These are phyloP conservation scores for Lippia alba DNA, from an alignment of 305 asterid species.

Conservation along the genomic window DNA sequence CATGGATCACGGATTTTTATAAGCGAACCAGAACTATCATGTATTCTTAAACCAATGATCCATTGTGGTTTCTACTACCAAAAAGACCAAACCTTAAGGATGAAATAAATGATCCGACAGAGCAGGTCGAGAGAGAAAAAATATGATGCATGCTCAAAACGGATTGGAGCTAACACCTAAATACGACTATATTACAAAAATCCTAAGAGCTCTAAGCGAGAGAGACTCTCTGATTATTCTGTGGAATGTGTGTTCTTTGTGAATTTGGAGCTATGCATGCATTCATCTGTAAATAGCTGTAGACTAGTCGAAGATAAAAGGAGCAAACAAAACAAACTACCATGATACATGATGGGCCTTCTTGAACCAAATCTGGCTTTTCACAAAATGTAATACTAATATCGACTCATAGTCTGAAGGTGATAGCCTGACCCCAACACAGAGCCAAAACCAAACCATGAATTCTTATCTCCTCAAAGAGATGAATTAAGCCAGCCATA, in stretches of 20 bases:
- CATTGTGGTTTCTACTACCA: not conserved
- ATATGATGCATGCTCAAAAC: not conserved
- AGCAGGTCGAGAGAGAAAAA: not conserved
- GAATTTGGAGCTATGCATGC: conserved; percentile 2
- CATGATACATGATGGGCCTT: not conserved
- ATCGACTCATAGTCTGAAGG: not conserved
- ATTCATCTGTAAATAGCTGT: not conserved
- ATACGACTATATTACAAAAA: no score
- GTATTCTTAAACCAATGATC: not conserved
- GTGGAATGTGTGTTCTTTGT: not conserved
- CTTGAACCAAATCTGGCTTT: conserved; percentile 3
- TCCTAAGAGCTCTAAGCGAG: not conserved
- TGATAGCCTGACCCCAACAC: not conserved
- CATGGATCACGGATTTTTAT: no score
- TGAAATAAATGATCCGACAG: conserved; percentile 6
- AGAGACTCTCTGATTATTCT: not conserved
- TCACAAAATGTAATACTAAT: not conserved
- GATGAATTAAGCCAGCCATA: not conserved
- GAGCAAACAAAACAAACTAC: not conserved
- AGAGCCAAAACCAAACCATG: conserved; percentile 15
- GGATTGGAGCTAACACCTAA: not conserved
- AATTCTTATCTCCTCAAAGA: conserved; percentile 4
- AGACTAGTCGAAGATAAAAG: not conserved
- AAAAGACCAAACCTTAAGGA: conserved; percentile 2
- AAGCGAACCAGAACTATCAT: no score